phyloP scores from a whole-genome alignment of 352 stramenopile species.

The Pythium volutum region DNA sequence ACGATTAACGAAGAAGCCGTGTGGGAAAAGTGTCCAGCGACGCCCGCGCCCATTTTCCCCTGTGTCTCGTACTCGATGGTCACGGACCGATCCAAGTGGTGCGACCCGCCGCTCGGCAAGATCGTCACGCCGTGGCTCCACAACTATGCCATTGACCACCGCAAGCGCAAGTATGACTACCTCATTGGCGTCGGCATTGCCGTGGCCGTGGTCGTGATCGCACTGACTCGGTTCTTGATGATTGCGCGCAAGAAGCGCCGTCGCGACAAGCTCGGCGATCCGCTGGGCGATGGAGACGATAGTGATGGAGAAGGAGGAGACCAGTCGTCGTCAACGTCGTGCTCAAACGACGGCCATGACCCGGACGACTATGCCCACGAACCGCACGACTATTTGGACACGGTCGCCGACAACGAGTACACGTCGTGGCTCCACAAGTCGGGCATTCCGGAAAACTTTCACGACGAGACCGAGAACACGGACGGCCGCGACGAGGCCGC shows the following conservation, averaged over 20 bases:
- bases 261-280: conserved; percentile 3
- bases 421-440: conserved; percentile 20
- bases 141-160: conserved; percentile 56
- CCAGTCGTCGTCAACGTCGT: conserved; percentile 2
- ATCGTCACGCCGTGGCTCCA: conserved; percentile 52
- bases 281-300: conserved; percentile 1
- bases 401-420: conserved; percentile 26
- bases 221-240: conserved; percentile 1
- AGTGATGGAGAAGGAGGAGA: not conserved
- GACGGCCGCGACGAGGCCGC: conserved; percentile 45
- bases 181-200: conserved; percentile 8
- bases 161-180: conserved; percentile 9
- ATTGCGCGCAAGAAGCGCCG: not conserved
- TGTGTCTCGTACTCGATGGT: conserved; percentile 34
- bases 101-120: conserved; percentile 31
- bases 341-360: not conserved
- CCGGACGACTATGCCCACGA: conserved; percentile 9
- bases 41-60: conserved; percentile 29
- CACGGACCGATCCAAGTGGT: conserved; percentile 42
- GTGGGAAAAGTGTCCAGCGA: conserved; percentile 31
- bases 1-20: conserved; percentile 30
- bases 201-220: conserved; percentile 7
- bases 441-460: conserved; percentile 11
- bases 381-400: conserved; percentile 23
- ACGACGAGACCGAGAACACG: conserved; percentile 23